These are phyloP conservation scores for Pseudocercospora eumusae DNA, from an alignment of 2,329 filamentous ascomycete species.

Conservation along the genomic window DNA sequence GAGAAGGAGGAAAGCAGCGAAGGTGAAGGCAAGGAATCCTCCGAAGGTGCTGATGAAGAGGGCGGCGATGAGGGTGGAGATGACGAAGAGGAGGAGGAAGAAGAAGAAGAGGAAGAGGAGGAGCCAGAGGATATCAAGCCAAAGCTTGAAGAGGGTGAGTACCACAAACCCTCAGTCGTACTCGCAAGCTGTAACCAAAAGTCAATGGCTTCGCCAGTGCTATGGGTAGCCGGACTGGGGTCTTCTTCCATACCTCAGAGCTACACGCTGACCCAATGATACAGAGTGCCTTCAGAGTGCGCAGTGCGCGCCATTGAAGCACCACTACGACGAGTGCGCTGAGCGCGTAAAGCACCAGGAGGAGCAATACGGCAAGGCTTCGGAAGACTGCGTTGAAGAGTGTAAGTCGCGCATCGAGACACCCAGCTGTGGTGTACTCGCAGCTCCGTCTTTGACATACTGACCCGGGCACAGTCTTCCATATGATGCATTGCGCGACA, in stretches of 20 bases:
- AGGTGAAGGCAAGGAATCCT: slow-evolving; percentile 36
- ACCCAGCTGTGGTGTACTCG: background rate
- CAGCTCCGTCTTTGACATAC: background rate
- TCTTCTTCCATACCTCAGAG: no score
- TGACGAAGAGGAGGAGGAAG: slow-evolving; percentile 68
- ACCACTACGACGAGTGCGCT: slow-evolving; percentile 97
- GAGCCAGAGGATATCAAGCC: slow-evolving; percentile 85
- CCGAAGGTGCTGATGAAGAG: slow-evolving; percentile 42
- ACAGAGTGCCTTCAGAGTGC: slow-evolving; percentile 87
- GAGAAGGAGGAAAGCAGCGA: slow-evolving; percentile 10
- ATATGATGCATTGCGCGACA: slow-evolving; percentile 92
- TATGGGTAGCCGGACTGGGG: background rate
- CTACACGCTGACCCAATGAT: slow-evolving; percentile 15
- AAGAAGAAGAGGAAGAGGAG: slow-evolving; percentile 79
- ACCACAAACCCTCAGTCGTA: background rate
- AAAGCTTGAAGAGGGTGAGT: slow-evolving; percentile 84
- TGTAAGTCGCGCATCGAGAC: slow-evolving; percentile 64
- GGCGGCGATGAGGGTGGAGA: slow-evolving; percentile 53
- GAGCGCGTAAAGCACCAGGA: slow-evolving; percentile 81
- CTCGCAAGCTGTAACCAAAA: background rate
- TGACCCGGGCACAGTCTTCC: slow-evolving; percentile 71
- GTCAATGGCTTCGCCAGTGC: background rate
- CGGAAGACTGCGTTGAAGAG: slow-evolving; percentile 98
- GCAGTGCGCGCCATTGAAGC: slow-evolving; percentile 84
- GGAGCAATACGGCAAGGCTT: slow-evolving; percentile 70